phyloP scores from a whole-genome alignment of 1,284 basidiomycete species.

The Tilletia indica region DNA sequence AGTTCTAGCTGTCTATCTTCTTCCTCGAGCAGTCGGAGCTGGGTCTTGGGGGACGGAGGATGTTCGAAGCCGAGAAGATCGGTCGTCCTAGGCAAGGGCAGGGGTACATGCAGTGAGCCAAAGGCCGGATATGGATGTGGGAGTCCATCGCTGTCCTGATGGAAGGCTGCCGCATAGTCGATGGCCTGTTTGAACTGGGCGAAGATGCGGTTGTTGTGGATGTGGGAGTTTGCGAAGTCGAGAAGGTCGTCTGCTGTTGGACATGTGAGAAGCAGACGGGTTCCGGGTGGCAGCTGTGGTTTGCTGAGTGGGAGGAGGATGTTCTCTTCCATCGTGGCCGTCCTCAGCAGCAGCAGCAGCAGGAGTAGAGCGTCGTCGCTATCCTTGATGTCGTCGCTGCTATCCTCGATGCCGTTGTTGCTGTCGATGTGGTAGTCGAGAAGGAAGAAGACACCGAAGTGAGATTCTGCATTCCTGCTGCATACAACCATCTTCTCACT shows the following conservation, averaged over 20 bases:
- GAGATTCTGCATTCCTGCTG: too few relatives aligned
- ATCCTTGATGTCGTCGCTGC: too few relatives aligned
- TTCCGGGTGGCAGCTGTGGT: conserved; percentile 5
- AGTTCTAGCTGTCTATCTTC: neutral
- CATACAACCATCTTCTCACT: neutral
- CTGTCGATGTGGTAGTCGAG: too few relatives aligned
- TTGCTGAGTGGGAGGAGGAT: neutral
- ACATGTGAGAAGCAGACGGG: neutral
- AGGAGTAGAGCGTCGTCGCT: too few relatives aligned
- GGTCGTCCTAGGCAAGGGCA: neutral
- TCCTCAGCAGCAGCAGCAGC: too few relatives aligned
- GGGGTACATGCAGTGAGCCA: neutral
- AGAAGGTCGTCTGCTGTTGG: conserved; percentile 1
- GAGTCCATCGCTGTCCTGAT: neutral
- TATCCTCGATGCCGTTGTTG: too few relatives aligned
- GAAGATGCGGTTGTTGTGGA: conserved; percentile 13
- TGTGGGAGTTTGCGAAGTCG: conserved; percentile 12
- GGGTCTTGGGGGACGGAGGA: conserved; percentile 6
- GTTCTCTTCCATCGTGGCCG: too few relatives aligned
- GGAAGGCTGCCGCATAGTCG: neutral
- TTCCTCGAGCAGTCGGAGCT: neutral
- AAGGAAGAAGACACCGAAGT: too few relatives aligned
- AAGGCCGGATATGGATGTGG: neutral
- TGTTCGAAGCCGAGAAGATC: conserved; percentile 6
- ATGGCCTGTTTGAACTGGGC: neutral